Conservation (phyloP, 1,284 basidiomycete species). For the Ceratobasidium sp. region DNA sequence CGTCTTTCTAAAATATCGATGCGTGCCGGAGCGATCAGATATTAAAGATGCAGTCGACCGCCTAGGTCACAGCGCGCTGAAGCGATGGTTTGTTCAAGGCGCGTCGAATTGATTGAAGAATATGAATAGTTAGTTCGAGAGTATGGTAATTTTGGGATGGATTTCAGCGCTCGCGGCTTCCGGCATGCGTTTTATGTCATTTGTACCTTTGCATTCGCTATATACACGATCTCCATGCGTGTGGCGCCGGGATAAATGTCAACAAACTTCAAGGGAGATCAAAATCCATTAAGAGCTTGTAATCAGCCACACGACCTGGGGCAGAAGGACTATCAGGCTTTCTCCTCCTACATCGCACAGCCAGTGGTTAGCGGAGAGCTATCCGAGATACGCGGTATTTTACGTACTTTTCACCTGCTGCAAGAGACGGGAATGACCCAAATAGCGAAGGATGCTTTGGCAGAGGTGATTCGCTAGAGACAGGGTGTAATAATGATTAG, state of each 20-base stretch:
- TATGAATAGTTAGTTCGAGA: not conserved
- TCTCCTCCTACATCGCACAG: constrained; percentile 63
- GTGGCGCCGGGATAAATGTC: not conserved
- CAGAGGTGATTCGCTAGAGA: constrained; percentile 82
- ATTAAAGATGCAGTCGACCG: constrained; percentile 73
- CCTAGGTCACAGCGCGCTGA: constrained; percentile 73
- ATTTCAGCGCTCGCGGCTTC: not conserved
- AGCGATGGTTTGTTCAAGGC: constrained; percentile 70
- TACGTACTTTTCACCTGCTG: constrained; percentile 93
- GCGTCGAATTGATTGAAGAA: constrained; percentile 27
- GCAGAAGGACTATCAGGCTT: constrained; percentile 82
- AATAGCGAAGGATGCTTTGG: constrained; percentile 99
- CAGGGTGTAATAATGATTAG: constrained; percentile 3
- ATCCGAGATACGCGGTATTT: not conserved
- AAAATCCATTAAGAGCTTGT: constrained; percentile 64
- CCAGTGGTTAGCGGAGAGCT: not conserved
- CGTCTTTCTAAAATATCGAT: constrained; percentile 75
- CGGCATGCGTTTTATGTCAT: constrained; percentile 30
- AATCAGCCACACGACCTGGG: constrained; percentile 66
- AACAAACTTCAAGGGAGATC: constrained; percentile 48
- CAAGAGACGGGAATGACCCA: constrained; percentile 93
- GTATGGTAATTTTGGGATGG: not conserved
- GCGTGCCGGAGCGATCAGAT: constrained; percentile 64
- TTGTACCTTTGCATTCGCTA: not conserved
- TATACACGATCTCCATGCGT: constrained; percentile 4